These are phyloP conservation scores for Gossypium anomalum DNA, from an alignment of 345 rosid genomes.

Conservation along the genomic window DNA sequence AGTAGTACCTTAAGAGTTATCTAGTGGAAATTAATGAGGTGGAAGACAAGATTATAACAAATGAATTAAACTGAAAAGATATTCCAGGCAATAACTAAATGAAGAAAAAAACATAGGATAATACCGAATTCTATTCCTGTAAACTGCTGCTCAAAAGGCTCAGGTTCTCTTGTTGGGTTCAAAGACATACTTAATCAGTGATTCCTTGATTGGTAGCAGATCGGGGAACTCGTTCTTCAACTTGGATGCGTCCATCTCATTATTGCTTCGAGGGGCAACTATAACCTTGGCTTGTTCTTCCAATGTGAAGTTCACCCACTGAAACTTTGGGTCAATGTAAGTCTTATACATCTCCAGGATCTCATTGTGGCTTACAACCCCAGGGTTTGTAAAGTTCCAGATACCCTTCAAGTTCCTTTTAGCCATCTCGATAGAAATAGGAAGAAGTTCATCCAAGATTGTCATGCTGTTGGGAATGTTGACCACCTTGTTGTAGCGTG, in stretches of 20 bases:
- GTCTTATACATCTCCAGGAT: conserved; percentile 91
- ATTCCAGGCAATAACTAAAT: conserved; percentile 6
- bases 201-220: conserved; percentile 73
- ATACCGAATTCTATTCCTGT: neutral
- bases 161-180: conserved; percentile 67
- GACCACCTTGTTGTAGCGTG: conserved; percentile 85
- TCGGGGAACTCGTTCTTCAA: conserved; percentile 85
- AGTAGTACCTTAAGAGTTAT: neutral
- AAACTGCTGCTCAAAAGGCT: neutral
- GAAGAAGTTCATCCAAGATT: conserved; percentile 74
- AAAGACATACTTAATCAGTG: conserved; percentile 68
- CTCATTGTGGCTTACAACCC: conserved; percentile 87
- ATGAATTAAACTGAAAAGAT: conserved; percentile 5
- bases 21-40: neutral
- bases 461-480: conserved; percentile 97
- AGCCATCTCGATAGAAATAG: conserved; percentile 87
- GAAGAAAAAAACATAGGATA: neutral
- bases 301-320: conserved; percentile 67
- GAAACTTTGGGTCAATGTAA: conserved; percentile 60
- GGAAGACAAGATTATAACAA: conserved; percentile 1
- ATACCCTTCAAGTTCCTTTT: conserved; percentile 76
- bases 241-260: conserved; percentile 80
- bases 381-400: conserved; percentile 96
- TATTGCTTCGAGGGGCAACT: conserved; percentile 85
- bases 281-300: conserved; percentile 95